Conservation (phyloP, 805 yeast genomes). For the Pichia cabralensis region DNA sequence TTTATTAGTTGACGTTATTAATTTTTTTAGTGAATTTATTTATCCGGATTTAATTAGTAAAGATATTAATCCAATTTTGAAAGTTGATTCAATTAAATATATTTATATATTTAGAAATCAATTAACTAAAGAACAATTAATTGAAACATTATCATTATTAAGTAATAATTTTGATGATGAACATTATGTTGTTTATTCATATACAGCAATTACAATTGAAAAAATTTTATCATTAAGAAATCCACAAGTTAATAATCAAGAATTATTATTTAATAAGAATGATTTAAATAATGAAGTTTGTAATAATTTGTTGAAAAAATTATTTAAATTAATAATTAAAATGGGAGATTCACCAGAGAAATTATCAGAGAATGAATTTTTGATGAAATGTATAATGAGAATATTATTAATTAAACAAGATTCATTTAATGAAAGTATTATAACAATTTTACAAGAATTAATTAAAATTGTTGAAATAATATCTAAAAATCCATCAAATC, state of each 20-base stretch:
- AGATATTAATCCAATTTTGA: conserved; percentile 62
- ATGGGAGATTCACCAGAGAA: conserved; percentile 70
- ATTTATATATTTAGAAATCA: conserved; percentile 88
- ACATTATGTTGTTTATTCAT: conserved; percentile 81
- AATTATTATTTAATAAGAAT: conserved; percentile 54
- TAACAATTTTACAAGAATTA: conserved; percentile 51
- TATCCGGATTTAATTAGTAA: conserved; percentile 67
- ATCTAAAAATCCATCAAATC: conserved; percentile 88
- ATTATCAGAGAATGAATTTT: conserved; percentile 87
- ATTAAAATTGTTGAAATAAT: conserved; percentile 60
- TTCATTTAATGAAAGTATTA: conserved; percentile 36
- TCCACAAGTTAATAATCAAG: conserved; percentile 39
- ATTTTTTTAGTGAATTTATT: conserved; percentile 70
- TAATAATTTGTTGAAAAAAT: conserved; percentile 49
- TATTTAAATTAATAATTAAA: conserved; percentile 57
- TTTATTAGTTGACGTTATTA: conserved; percentile 73
- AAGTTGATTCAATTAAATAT: conserved; percentile 88
- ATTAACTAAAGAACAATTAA: conserved; percentile 73
- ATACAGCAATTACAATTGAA: conserved; percentile 88
- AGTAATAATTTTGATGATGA: conserved; percentile 56
- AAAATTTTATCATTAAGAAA: conserved; percentile 72
- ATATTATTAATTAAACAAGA: conserved; percentile 67
- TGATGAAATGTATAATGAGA: conserved; percentile 84
- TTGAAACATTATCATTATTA: conserved; percentile 70
- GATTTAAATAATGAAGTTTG: conserved; percentile 59